Evolutionary conservation across 331 rosid genomes (phyloP), one percentile per base, ranked within the genome.

Genomic region (Cydonia oblonga): DNA sequence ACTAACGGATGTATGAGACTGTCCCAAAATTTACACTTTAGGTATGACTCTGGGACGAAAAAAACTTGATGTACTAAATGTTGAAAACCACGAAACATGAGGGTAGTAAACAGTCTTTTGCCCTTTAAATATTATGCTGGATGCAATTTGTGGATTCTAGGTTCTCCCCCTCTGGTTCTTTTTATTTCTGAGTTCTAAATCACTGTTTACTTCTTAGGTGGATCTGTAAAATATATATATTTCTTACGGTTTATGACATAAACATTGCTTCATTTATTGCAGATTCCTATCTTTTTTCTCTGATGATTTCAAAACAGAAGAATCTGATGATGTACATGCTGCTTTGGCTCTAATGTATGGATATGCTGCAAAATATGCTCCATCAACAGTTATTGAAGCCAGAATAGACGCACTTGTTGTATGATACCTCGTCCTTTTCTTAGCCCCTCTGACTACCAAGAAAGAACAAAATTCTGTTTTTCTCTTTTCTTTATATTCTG

Each of bases 331-430:
- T 74, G 85, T 89, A 71, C 96, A 93, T 83, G 98, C 98, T 85
- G 98, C 96, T 81, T 85, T 93, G 84, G 98, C 98, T 26, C 81
- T 93, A 53, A 93, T 93, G 98, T 93, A 93, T 68, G 98, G 98
- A 68, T 93, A 93, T 84, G 98, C 98, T 69, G 98, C 98, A 22
- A 93, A 93, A 80, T 93, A 93, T 85, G 98, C 98, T 57, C 98
- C 96, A 29, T 84, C 98, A 73, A 81, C 98, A 53, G 97, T 93
- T 75, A 93, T 93, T 64, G 98, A 93, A 86, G 98, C 97, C 82
- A 84, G 98, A 83, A 93, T 86, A 80, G 93, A 93, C 79, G 98
- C 98, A 75, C 97, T 93, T 78, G 83, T 93, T 85, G 98, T 93
- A 81, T 82, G 97, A 76, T 73, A 57, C 88, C 83, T 78, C 83